Evolutionary conservation across 139 green algal genomes (phyloP).

Genomic region (Chlorella sp.): DNA sequence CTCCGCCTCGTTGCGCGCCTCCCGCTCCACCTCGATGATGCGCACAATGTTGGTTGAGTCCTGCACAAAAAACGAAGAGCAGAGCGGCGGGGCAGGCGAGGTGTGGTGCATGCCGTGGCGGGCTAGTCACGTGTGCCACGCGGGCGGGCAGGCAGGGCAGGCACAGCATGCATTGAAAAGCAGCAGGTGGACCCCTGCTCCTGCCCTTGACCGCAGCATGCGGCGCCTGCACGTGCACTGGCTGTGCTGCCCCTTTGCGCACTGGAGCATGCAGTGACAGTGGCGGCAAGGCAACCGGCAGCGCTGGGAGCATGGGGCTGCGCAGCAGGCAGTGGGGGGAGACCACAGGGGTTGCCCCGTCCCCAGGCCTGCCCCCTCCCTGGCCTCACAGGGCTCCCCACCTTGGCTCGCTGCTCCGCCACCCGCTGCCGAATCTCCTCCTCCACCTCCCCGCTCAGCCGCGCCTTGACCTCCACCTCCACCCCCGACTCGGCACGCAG

Average conservation of each 20-base stretch:
- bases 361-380: no score
- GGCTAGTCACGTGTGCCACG: neutral
- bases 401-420: neutral
- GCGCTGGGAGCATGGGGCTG: no score
- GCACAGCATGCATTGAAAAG: neutral
- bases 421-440: slow-evolving; percentile 1
- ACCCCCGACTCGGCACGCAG: neutral
- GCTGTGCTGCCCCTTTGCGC: no score
- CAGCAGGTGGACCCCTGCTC: neutral
- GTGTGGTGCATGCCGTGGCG: no score
- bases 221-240: no score
- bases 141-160: neutral
- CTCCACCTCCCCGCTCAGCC: neutral
- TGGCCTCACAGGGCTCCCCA: neutral
- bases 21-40: neutral
- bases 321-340: no score
- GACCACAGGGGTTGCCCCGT: no score
- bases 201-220: no score
- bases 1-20: neutral
- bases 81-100: neutral
- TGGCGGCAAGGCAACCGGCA: no score
- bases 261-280: no score
- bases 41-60: neutral
- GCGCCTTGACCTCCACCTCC: neutral
- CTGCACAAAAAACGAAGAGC: neutral